Evolutionary conservation across 2,329 filamentous ascomycete genomes (phyloP).

Genomic region (Leptographium procerum): DNA sequence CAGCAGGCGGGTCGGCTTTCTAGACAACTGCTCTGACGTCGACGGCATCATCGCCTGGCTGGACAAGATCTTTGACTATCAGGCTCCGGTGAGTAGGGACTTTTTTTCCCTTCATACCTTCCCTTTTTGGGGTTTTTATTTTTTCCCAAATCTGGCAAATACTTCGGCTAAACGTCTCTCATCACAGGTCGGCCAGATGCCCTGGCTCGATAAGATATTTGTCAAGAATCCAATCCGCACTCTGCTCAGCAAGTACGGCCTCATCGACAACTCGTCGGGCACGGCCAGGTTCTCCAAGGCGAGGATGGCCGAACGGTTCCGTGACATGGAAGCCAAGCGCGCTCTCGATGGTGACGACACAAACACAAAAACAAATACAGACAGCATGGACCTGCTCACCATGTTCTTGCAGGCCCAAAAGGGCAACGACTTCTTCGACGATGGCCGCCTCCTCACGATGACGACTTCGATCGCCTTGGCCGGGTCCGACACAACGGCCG

Average conservation of each 20-base stretch:
- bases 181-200: constrained; percentile 23
- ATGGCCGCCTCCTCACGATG: constrained; percentile 5
- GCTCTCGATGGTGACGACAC: constrained; percentile 7
- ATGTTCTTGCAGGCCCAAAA: constrained; percentile 5
- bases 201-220: constrained; percentile 14
- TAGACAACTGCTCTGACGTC: constrained; percentile 30
- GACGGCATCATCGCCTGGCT: constrained; percentile 27
- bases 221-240: constrained; percentile 12
- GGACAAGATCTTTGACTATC: constrained; percentile 17
- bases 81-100: constrained; percentile 20
- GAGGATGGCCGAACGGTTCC: no score
- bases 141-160: no score
- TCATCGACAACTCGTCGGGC: constrained; percentile 26
- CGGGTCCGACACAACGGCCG: constrained; percentile 18
- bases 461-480: constrained; percentile 22
- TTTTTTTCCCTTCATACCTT: no score
- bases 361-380: no score
- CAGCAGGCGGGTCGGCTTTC: constrained; percentile 33
- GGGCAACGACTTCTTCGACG: background rate
- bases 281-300: no score
- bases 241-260: constrained; percentile 22
- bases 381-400: constrained; percentile 22
- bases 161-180: no score
- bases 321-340: constrained; percentile 12
- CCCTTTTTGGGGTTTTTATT: no score